These are phyloP conservation scores for Ensete ventricosum DNA, from an alignment of 176 grass and related monocot genomes.

Conservation along the genomic window DNA sequence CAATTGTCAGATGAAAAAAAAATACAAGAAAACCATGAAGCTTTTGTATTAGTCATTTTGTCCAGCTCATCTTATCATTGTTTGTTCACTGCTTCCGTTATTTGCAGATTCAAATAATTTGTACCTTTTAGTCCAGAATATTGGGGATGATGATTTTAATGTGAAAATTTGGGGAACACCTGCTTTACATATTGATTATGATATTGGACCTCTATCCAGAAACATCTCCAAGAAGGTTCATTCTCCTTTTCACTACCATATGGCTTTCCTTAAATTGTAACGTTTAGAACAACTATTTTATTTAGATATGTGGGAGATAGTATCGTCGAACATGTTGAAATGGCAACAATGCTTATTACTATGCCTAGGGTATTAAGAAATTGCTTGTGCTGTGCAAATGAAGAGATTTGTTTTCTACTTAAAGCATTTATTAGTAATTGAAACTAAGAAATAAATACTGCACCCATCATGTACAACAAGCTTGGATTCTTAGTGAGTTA, in stretches of 20 bases:
- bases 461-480: no score
- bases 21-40: not conserved
- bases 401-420: not conserved
- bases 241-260: not conserved
- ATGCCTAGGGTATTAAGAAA: not conserved
- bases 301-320: not conserved
- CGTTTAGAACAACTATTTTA: not conserved
- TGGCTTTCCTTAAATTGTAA: not conserved
- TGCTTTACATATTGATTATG: conserved; percentile 19
- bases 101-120: conserved; percentile 37
- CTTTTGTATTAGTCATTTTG: not conserved
- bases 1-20: no score
- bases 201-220: conserved; percentile 18
- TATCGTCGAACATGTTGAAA: not conserved
- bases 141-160: conserved; percentile 27
- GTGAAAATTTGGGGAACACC: conserved; percentile 30
- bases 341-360: not conserved
- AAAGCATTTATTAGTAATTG: not conserved
- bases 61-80: not conserved
- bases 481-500: no score
- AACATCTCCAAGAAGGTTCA: conserved; percentile 32
- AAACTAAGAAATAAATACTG: not conserved
- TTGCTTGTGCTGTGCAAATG: not conserved
- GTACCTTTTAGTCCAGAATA: conserved; percentile 42
- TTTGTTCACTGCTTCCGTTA: conserved; percentile 12